A percentile compares a stretch with the other conserved stretches of the same genome.
Evolutionary conservation across 2,329 filamentous ascomycete species (phyloP).

Genomic region (Saccharata proteae): DNA sequence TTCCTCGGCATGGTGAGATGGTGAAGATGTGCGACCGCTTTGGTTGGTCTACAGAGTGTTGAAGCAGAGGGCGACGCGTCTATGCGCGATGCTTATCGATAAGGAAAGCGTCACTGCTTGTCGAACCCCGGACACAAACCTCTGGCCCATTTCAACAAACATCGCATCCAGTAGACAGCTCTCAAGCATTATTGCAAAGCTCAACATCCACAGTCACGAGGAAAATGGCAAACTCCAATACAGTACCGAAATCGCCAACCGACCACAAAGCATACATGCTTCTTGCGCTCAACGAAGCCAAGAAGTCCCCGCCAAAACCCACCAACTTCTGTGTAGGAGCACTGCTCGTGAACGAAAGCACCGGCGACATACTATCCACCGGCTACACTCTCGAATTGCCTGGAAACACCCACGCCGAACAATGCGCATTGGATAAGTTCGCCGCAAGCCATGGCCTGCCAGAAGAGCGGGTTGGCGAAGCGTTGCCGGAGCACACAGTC

Average conservation of each 20-base stretch:
- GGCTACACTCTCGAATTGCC: conserved; percentile 84
- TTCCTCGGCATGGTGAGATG: conserved; percentile 6
- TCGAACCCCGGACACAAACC: too few species aligned
- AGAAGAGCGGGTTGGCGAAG: conserved; percentile 43
- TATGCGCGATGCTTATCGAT: too few species aligned
- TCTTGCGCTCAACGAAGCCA: conserved; percentile 63
- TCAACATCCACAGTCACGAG: too few species aligned
- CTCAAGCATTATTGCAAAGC: too few species aligned
- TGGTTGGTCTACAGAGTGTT: background rate
- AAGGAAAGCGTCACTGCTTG: too few species aligned
- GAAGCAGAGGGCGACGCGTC: too few species aligned
- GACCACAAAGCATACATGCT: conserved; percentile 44
- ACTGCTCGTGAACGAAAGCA: conserved; percentile 54
- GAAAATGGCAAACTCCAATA: too few species aligned
- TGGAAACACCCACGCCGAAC: conserved; percentile 94
- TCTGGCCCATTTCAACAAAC: too few species aligned
- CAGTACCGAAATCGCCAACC: conserved; percentile 14
- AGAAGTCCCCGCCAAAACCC: conserved; percentile 69
- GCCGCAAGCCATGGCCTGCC: conserved; percentile 22
- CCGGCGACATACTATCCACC: conserved; percentile 54
- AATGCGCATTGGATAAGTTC: conserved; percentile 76
- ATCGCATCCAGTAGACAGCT: too few species aligned
- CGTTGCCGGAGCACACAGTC: conserved; percentile 42
- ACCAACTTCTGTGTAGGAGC: conserved; percentile 93
- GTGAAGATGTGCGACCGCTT: conserved; percentile 2